Conservation (phyloP, 2,329 filamentous ascomycete species). For the Aspergillus quadrilineatus region DNA sequence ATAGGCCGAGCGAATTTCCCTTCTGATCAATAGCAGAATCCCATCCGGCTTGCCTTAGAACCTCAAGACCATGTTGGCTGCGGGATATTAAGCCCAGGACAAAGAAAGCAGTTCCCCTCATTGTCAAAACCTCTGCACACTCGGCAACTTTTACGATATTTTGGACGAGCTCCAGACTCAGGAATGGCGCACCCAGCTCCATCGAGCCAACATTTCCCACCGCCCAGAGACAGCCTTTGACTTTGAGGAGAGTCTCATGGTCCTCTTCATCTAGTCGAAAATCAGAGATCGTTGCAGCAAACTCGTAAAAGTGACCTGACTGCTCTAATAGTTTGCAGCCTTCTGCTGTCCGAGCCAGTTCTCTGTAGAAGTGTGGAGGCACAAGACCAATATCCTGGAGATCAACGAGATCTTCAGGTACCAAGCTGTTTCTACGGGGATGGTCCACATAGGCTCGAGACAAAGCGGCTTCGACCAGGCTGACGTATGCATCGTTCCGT, state of each 20-base stretch:
- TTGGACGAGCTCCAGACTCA: constrained; percentile 84
- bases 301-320: constrained; percentile 96
- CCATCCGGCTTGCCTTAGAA: constrained; percentile 87
- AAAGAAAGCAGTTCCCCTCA: constrained; percentile 95
- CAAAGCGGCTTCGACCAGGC: constrained; percentile 90
- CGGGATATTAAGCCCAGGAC: constrained; percentile 89
- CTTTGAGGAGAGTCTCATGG: constrained; percentile 79
- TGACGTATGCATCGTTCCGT: constrained; percentile 93
- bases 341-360: constrained; percentile 87
- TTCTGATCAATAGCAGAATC: constrained; percentile 82
- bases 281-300: constrained; percentile 82
- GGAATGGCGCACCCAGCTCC: constrained; percentile 91
- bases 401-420: constrained; percentile 60
- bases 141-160: constrained; percentile 88
- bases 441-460: constrained; percentile 71
- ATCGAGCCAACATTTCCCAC: constrained; percentile 98
- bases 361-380: constrained; percentile 96
- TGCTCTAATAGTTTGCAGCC: constrained; percentile 85
- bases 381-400: constrained; percentile 61
- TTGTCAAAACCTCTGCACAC: constrained; percentile 80
- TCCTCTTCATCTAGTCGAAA: constrained; percentile 84
- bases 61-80: constrained; percentile 87
- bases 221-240: constrained; percentile 96
- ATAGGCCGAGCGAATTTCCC: constrained; percentile 82
- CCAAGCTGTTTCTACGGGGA: constrained; percentile 48